Conservation (phyloP, 371 early-diverging fungal genomes). For the Syncephalastrum racemosum region DNA sequence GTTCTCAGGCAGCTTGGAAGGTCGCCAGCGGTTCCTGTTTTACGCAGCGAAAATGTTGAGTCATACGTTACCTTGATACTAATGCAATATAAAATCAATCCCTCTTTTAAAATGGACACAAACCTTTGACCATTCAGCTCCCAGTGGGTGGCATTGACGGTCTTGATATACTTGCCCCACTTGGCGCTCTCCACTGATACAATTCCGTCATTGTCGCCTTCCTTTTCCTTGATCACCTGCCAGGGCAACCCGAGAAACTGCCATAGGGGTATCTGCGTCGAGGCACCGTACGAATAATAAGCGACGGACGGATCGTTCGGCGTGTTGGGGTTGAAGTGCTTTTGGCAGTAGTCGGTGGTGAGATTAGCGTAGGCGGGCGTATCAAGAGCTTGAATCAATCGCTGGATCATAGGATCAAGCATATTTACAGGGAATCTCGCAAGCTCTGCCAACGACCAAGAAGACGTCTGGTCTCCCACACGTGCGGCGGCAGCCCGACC, state of each 20-base stretch:
- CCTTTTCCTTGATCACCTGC: slow-evolving; percentile 69
- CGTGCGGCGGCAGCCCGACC: slow-evolving; percentile 15
- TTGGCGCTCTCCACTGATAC: slow-evolving; percentile 76
- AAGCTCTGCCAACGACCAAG: slow-evolving; percentile 9
- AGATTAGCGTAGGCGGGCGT: slow-evolving; percentile 88
- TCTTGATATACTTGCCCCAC: slow-evolving; percentile 87
- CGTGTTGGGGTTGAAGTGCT: slow-evolving; percentile 84
- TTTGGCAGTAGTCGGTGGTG: slow-evolving; percentile 80
- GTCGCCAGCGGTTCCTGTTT: slow-evolving; percentile 26
- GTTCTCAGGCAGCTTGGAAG: slow-evolving; percentile 21
- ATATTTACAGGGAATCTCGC: slow-evolving; percentile 14
- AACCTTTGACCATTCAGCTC: slow-evolving; percentile 62
- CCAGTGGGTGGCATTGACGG: slow-evolving; percentile 84
- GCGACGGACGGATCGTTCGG: slow-evolving; percentile 73
- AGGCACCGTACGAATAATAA: slow-evolving; percentile 82
- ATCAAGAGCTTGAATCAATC: slow-evolving; percentile 59
- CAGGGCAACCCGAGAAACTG: slow-evolving; percentile 64
- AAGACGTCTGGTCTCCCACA: neutral
- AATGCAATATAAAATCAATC: too few relatives aligned
- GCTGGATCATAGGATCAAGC: slow-evolving; percentile 17
- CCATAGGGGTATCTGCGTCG: slow-evolving; percentile 52
- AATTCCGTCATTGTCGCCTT: slow-evolving; percentile 93
- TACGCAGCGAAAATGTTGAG: neutral
- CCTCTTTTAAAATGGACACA: slow-evolving; percentile 1
- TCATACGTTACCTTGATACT: too few relatives aligned